Percentiles rank a stretch among this genome's conserved stretches.
Conservation (phyloP, 208 protist genomes). For the Naegleria fowleri region DNA sequence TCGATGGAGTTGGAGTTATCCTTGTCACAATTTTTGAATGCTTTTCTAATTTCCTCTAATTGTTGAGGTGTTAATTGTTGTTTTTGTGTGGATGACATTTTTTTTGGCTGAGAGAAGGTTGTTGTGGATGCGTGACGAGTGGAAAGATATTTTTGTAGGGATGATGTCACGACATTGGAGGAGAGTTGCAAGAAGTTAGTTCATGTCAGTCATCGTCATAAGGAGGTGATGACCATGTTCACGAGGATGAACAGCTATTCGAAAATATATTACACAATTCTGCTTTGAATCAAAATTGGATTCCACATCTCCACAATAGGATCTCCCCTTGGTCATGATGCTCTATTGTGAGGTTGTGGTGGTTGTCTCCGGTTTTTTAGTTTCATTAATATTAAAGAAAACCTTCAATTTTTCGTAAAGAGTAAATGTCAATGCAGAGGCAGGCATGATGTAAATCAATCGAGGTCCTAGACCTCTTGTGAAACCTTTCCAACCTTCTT, state of each 20-base stretch:
- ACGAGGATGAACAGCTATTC: too few species aligned
- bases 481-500: slow-evolving; percentile 15
- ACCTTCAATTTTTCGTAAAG: slow-evolving; percentile 24
- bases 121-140: not conserved
- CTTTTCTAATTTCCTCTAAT: not conserved
- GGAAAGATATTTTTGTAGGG: not conserved
- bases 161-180: too few species aligned
- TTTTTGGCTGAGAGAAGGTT: too few species aligned
- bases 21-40: not conserved
- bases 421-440: slow-evolving; percentile 27
- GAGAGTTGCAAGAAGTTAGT: too few species aligned
- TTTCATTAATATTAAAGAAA: not conserved
- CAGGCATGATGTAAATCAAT: slow-evolving; percentile 28
- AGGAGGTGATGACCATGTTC: too few species aligned
- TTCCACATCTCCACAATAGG: too few species aligned
- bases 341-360: too few species aligned
- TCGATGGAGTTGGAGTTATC: not conserved
- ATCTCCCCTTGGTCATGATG: too few species aligned
- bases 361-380: too few species aligned
- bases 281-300: too few species aligned
- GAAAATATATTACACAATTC: too few species aligned
- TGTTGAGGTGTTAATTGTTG: not conserved
- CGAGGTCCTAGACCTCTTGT: slow-evolving; percentile 16
- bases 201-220: too few species aligned
- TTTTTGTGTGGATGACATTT: not conserved